Evolutionary conservation across 176 grass and related monocot species (phyloP).

Genomic region (Elaeis guineensis): DNA sequence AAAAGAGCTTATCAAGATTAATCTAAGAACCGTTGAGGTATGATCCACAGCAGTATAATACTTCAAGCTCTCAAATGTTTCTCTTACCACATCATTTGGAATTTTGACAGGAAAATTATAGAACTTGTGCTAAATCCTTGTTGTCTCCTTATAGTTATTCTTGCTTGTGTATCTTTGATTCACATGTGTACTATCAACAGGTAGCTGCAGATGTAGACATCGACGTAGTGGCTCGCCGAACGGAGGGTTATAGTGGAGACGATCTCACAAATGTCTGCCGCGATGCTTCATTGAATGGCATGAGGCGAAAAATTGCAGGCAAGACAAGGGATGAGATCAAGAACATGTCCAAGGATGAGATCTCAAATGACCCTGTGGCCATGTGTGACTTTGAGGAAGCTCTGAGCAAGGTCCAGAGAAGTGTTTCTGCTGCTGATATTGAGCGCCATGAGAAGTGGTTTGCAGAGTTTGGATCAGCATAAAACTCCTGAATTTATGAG

Average conservation of each 20-base stretch:
- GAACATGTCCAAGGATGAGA: constrained; percentile 88
- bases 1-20: constrained; percentile 95
- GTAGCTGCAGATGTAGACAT: constrained; percentile 65
- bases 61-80: no score
- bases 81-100: no score
- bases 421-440: constrained; percentile 70
- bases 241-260: constrained; percentile 85
- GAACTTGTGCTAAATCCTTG: no score
- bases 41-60: not conserved
- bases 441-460: constrained; percentile 92
- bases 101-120: no score
- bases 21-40: constrained; percentile 97
- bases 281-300: constrained; percentile 86
- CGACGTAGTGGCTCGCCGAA: constrained; percentile 65
- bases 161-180: no score
- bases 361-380: constrained; percentile 79
- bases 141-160: no score
- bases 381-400: constrained; percentile 90
- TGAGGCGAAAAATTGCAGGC: constrained; percentile 90
- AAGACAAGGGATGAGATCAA: constrained; percentile 94
- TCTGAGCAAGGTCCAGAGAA: constrained; percentile 78
- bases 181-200: constrained; percentile 21
- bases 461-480: constrained; percentile 72
- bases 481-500: not conserved
- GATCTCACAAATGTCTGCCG: constrained; percentile 95